These are phyloP conservation scores for Trichophyton rubrum DNA, from an alignment of 2,329 filamentous ascomycete species.

Conservation along the genomic window DNA sequence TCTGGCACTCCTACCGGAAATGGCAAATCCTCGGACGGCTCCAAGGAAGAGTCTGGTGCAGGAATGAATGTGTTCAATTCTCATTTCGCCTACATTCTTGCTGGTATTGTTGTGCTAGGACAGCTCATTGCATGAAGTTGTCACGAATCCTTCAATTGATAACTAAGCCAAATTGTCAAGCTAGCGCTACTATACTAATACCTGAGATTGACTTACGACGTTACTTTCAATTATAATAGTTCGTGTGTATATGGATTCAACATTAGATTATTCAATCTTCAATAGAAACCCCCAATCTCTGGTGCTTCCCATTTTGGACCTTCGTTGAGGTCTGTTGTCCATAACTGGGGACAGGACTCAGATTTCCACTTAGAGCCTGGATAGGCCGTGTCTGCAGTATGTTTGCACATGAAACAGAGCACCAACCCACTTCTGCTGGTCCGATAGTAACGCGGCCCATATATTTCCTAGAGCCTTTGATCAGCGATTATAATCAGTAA, in stretches of 20 bases:
- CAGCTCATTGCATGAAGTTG: neutral
- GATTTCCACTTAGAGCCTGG: neutral
- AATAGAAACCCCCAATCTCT: too few species aligned
- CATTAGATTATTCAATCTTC: too few species aligned
- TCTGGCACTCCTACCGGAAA: conserved; percentile 12
- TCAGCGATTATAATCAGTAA: neutral
- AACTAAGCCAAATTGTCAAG: neutral
- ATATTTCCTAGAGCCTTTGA: neutral
- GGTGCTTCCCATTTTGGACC: too few species aligned
- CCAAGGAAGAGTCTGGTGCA: neutral
- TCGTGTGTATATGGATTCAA: too few species aligned
- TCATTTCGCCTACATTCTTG: neutral
- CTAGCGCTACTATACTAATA: neutral
- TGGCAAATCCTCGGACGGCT: neutral
- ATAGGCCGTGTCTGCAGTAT: neutral
- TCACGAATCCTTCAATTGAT: neutral
- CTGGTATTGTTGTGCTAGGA: neutral
- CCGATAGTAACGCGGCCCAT: neutral
- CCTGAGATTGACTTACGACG: too few species aligned
- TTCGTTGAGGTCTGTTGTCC: too few species aligned
- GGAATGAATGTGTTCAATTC: neutral
- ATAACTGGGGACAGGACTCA: neutral
- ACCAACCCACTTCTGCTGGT: neutral
- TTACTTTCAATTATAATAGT: too few species aligned
- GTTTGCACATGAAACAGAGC: neutral